Percentiles rank a stretch among this genome's conserved stretches.
Evolutionary conservation across 345 rosid genomes (phyloP).

Genomic region (Brassica napus): Da-Ae NC_063451.1:1598501-1599000

Average conservation of each 20-base stretch:
- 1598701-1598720: slow-evolving; percentile 82
- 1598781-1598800: slow-evolving; percentile 95
- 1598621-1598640: slow-evolving; percentile 78
- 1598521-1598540: slow-evolving; percentile 84
- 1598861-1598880: neutral
- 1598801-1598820: slow-evolving; percentile 89
- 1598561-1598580: slow-evolving; percentile 84
- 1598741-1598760: slow-evolving; percentile 95
- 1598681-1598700: slow-evolving; percentile 46
- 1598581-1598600: slow-evolving; percentile 89
- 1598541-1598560: slow-evolving; percentile 95
- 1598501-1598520: slow-evolving; percentile 91
- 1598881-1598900: neutral
- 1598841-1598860: neutral
- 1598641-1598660: slow-evolving; percentile 30
- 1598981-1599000: slow-evolving; percentile 78
- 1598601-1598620: slow-evolving; percentile 86
- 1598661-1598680: neutral
- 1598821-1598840: slow-evolving; percentile 22
- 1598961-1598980: slow-evolving; percentile 57
- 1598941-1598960: slow-evolving; percentile 90
- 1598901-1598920: slow-evolving; percentile 86
- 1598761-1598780: slow-evolving; percentile 94
- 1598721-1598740: slow-evolving; percentile 98
- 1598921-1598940: slow-evolving; percentile 91